Base-by-base conservation (phyloP, 2,329 filamentous ascomycete genomes). In the Setomelanomma holmii region DNA sequence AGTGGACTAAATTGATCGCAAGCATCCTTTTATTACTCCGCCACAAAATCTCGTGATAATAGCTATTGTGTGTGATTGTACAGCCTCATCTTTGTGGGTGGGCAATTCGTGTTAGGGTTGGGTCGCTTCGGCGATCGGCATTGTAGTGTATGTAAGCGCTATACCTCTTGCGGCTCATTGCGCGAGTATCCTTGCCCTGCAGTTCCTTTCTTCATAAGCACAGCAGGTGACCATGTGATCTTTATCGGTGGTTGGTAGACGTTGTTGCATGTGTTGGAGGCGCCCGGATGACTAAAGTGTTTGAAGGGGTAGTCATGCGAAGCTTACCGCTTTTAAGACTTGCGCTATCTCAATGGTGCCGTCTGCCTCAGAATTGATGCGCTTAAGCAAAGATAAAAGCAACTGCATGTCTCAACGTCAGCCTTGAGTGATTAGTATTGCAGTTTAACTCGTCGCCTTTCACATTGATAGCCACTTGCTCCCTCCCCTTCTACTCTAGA, bases 121-220 rank as follows among this genome's bases (percentile, higher is more conserved):
- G n/a, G n/a, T n/a, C n/a, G n/a, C n/a, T n/a, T n/a, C n/a, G n/a
- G n/a, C n/a, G 27, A 30, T 8, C 10, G 27, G 27, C 27, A 30
- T 8, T 10, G 10, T 14, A 4, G 27, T 14, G 10, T 14, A 3
- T 8, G 27, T 30, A 30, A 30, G 39, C 45, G 33, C 53, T 56
- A 56, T 17, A 21, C 53, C 42, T 24, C 38, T 53, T 56, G 53
- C 53, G 53, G 53, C 53, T 56, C 46, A 53, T 46, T 56, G 50
- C 39, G 47, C 53, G 53, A 56, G 48, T 35, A 50, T 42, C 44
- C 39, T 19, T 47, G 44, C 27, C 10, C 14, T n/a, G 8, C 20
- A 16, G 19, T 33, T 17, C 43, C 17, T 5, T 16, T 3, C 27
- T 10, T 10, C 27, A 14, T 30, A 10, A n/a, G 19, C 3, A 40